A percentile compares a stretch with the other conserved stretches of the same genome.
phyloP scores from a whole-genome alignment of 2,329 filamentous ascomycete species.

The Paecilomyces variotii region DNA sequence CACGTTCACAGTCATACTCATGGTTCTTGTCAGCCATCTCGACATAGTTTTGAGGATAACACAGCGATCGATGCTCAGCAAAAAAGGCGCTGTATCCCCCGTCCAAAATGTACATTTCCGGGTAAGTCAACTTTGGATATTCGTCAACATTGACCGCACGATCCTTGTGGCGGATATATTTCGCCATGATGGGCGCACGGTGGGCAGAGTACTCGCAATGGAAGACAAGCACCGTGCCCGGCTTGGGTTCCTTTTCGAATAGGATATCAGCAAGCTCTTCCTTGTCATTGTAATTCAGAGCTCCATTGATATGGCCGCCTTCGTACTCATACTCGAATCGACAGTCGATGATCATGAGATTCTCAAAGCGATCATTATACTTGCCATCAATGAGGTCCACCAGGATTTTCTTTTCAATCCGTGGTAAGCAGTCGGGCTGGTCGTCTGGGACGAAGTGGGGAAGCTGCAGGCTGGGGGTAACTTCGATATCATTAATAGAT shows the following conservation, averaged over 20 bases:
- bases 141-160: conserved; percentile 74
- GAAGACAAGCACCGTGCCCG: conserved; percentile 76
- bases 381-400: conserved; percentile 81
- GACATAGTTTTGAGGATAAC: conserved; percentile 91
- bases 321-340: conserved; percentile 99
- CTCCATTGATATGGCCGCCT: conserved; percentile 87
- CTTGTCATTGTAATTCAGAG: conserved; percentile 96
- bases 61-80: conserved; percentile 65
- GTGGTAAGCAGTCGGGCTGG: conserved; percentile 75
- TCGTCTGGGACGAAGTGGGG: conserved; percentile 79
- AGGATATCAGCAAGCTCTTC: conserved; percentile 73
- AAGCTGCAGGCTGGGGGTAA: conserved; percentile 62
- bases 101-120: conserved; percentile 93
- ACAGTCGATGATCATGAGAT: conserved; percentile 87
- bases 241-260: conserved; percentile 59
- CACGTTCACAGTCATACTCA: conserved; percentile 84
- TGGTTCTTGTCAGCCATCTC: conserved; percentile 94
- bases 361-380: conserved; percentile 66
- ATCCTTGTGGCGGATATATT: conserved; percentile 83
- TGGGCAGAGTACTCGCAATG: conserved; percentile 99
- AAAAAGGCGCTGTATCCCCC: conserved; percentile 96
- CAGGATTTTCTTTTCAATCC: conserved; percentile 75
- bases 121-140: conserved; percentile 87
- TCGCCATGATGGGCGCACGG: conserved; percentile 91
- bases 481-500: conserved; percentile 77